These are phyloP conservation scores for Ganoderma meredithae DNA, from an alignment of 1,284 basidiomycete species.

Conservation along the genomic window DNA sequence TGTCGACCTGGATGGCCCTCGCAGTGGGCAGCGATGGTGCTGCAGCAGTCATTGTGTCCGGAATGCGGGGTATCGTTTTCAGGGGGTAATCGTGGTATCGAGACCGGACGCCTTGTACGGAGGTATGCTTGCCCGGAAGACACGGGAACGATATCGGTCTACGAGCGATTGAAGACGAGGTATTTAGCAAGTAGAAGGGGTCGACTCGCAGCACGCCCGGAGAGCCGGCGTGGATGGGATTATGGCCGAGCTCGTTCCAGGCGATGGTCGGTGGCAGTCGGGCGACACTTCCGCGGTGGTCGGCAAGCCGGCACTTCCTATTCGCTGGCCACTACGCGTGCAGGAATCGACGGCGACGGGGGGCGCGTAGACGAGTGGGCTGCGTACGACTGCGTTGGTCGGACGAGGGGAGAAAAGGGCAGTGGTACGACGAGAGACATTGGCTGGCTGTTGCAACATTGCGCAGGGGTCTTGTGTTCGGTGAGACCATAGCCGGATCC, in stretches of 20 bases:
- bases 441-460: conserved; percentile 2
- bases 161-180: conserved; percentile 10
- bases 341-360: neutral
- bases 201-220: conserved; percentile 12
- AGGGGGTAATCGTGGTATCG: conserved; percentile 11
- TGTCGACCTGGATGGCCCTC: conserved; percentile 85
- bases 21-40: conserved; percentile 70
- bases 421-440: conserved; percentile 26
- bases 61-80: conserved; percentile 7
- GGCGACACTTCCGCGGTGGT: conserved; percentile 2
- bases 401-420: conserved; percentile 4
- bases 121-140: conserved; percentile 1
- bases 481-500: conserved; percentile 25
- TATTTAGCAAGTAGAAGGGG: conserved; percentile 15
- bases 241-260: conserved; percentile 13
- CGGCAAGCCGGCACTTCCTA: conserved; percentile 14
- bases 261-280: neutral
- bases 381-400: conserved; percentile 7
- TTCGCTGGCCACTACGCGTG: conserved; percentile 5
- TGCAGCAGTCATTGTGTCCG: conserved; percentile 18
- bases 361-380: conserved; percentile 6
- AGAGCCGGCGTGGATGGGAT: conserved; percentile 17
- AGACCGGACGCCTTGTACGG: neutral
- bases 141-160: neutral
- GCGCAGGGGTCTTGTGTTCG: conserved; percentile 22